phyloP scores from a whole-genome alignment of 345 rosid genomes.

The Durio zibethinus region DNA sequence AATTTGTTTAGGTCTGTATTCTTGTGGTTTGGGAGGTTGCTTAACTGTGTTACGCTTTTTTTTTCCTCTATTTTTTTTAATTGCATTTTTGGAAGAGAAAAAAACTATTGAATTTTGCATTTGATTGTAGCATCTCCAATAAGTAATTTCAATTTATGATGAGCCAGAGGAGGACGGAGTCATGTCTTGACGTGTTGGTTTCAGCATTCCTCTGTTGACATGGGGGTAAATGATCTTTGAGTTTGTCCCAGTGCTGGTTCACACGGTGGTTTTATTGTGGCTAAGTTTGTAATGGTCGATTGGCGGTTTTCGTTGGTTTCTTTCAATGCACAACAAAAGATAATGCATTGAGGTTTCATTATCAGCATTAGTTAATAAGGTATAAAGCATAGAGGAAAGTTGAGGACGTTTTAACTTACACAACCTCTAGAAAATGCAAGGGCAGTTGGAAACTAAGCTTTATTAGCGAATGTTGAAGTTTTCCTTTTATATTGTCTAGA shows the following conservation, averaged over 20 bases:
- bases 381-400: neutral
- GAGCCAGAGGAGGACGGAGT: neutral
- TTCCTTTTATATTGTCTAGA: neutral
- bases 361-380: neutral
- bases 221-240: neutral
- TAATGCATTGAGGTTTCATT: neutral
- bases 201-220: neutral
- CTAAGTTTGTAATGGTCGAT: neutral
- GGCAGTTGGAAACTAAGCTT: neutral
- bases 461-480: neutral
- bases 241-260: neutral
- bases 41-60: neutral
- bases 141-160: neutral
- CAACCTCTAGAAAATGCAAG: neutral
- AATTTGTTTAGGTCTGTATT: neutral
- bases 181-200: neutral
- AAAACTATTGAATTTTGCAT: neutral
- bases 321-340: neutral
- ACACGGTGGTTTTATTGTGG: neutral
- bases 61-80: neutral
- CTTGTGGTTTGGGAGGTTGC: neutral
- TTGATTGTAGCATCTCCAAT: neutral
- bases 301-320: neutral
- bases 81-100: neutral
- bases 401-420: neutral